phyloP scores from a whole-genome alignment of 108 stramenopile genomes.

The Pelagomonas calceolata region DNA sequence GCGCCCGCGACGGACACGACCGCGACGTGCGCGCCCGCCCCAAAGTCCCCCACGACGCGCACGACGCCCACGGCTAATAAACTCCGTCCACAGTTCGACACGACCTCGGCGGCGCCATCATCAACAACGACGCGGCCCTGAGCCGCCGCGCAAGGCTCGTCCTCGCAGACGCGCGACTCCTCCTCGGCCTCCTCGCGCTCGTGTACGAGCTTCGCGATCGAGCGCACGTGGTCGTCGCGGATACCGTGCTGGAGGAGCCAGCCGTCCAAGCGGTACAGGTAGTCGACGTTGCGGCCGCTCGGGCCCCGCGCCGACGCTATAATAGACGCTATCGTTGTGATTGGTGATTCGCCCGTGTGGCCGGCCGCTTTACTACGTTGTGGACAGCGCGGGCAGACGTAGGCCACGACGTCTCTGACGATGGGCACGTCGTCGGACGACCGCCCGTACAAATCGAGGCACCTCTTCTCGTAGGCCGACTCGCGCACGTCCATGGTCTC shows the following conservation, averaged over 20 bases:
- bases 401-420: background rate
- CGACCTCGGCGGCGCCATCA: background rate
- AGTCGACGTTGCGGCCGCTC: background rate
- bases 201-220: background rate
- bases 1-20: background rate
- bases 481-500: background rate
- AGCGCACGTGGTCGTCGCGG: background rate
- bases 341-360: background rate
- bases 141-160: background rate
- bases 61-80: background rate
- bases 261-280: background rate
- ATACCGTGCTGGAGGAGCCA: background rate
- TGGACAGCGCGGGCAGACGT: background rate
- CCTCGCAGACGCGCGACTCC: background rate
- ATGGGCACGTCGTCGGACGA: background rate
- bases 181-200: background rate
- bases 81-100: background rate
- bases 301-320: background rate
- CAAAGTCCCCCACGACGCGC: background rate
- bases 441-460: background rate
- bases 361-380: background rate
- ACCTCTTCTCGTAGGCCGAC: background rate
- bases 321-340: background rate
- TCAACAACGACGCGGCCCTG: background rate
- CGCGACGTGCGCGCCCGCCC: background rate